Percentiles rank a stretch among this genome's conserved stretches.
Evolutionary conservation across 78 protist species (phyloP).

Genomic region (Bigelowiella natans): DNA sequence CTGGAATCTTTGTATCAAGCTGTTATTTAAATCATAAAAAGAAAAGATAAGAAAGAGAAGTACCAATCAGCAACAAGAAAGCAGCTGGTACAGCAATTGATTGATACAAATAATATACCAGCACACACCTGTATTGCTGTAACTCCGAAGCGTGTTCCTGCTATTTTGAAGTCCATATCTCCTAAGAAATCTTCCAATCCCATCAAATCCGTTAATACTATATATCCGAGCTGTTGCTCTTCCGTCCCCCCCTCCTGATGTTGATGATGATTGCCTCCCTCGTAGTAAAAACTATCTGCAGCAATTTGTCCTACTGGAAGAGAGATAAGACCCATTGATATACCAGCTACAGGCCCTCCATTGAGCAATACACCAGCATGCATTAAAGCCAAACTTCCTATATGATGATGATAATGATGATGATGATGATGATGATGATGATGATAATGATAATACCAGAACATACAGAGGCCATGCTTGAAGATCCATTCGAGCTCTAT

Average conservation of each 20-base stretch:
- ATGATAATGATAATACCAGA: too few relatives aligned
- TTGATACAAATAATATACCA: too few relatives aligned
- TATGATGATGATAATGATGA: too few relatives aligned
- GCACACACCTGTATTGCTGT: conserved; percentile 9
- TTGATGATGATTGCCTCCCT: too few relatives aligned
- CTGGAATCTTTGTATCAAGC: too few relatives aligned
- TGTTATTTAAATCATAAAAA: too few relatives aligned
- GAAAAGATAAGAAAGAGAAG: too few relatives aligned
- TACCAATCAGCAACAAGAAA: too few relatives aligned
- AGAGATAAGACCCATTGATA: neutral
- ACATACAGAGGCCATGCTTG: neutral
- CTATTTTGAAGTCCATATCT: conserved; percentile 10
- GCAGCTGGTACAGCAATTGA: too few relatives aligned
- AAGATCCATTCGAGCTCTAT: neutral
- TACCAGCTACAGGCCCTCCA: neutral
- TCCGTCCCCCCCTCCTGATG: too few relatives aligned
- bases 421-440: too few relatives aligned
- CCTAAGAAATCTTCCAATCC: neutral
- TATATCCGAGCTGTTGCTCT: neutral
- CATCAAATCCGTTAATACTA: neutral
- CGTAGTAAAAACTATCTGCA: too few relatives aligned
- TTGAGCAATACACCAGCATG: neutral
- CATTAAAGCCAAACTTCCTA: neutral
- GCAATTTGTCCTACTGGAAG: neutral
- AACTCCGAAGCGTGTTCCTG: neutral